These are phyloP conservation scores for Phialocephala subalpina DNA, from an alignment of 2,329 filamentous ascomycete genomes.

Conservation along the genomic window DNA sequence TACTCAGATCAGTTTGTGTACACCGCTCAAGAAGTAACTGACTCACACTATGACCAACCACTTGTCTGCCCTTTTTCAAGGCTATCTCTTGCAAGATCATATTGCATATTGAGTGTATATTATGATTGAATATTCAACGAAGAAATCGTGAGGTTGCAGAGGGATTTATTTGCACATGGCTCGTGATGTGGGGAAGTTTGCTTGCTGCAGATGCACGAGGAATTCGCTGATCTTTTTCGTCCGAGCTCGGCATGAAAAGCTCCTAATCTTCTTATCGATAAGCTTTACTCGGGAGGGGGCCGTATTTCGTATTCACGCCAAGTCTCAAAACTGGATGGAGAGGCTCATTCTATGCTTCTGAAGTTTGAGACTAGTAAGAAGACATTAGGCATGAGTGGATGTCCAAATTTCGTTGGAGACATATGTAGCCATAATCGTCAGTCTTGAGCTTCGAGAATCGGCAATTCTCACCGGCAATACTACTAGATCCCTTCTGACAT, in stretches of 20 bases:
- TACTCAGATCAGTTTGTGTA: conserved; percentile 30
- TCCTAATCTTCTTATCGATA: conserved; percentile 8
- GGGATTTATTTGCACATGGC: conserved; percentile 18
- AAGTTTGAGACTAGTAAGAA: too few relatives aligned
- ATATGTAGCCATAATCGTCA: neutral
- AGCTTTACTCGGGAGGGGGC: neutral
- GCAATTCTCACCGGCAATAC: neutral
- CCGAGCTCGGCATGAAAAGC: conserved; percentile 9
- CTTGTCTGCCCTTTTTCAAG: conserved; percentile 43
- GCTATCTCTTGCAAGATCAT: conserved; percentile 44
- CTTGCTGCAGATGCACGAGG: neutral
- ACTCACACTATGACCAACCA: conserved; percentile 45
- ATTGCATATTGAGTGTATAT: conserved; percentile 40
- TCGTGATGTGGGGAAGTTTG: conserved; percentile 23
- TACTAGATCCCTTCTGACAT: neutral
- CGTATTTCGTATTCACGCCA: neutral
- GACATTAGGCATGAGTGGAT: too few relatives aligned
- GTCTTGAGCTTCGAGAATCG: neutral
- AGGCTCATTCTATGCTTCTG: neutral
- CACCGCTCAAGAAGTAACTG: conserved; percentile 21
- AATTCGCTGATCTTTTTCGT: conserved; percentile 14
- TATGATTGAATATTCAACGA: conserved; percentile 26
- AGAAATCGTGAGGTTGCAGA: conserved; percentile 16
- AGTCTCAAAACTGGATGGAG: neutral
- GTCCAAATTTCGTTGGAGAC: neutral